Evolutionary conservation across 805 yeast species (phyloP).

Genomic region (Myxozyma neglecta): DNA sequence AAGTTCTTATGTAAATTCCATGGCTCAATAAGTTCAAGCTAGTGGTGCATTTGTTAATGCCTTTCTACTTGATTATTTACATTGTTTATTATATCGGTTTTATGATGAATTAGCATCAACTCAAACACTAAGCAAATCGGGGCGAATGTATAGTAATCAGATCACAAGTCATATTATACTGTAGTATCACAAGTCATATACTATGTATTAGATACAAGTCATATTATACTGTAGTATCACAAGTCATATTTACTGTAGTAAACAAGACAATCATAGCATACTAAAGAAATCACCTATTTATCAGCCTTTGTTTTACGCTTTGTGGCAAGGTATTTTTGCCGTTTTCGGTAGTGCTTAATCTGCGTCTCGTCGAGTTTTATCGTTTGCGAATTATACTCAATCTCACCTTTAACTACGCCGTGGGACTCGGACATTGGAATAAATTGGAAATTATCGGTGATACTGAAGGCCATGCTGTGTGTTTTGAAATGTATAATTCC

Average conservation of each 20-base stretch:
- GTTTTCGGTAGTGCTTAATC: slow-evolving; percentile 16
- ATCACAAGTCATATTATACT: too few species aligned
- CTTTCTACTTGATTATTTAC: too few species aligned
- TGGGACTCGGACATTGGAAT: slow-evolving; percentile 4
- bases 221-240: too few species aligned
- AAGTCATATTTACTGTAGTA: neutral
- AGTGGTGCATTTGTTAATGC: too few species aligned
- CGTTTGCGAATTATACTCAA: slow-evolving; percentile 7
- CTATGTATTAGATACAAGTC: too few species aligned
- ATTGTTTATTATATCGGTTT: too few species aligned
- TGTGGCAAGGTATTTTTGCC: slow-evolving; percentile 5
- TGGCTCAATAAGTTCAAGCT: too few species aligned
- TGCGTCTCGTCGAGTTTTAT: slow-evolving; percentile 17
- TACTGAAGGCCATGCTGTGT: slow-evolving; percentile 19
- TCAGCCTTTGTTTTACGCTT: neutral
- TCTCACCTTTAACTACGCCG: slow-evolving; percentile 20
- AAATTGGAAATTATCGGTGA: slow-evolving; percentile 20
- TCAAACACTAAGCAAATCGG: too few species aligned
- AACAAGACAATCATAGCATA: neutral
- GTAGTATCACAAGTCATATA: too few species aligned
- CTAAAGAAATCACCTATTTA: neutral
- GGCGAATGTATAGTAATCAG: too few species aligned
- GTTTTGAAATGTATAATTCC: slow-evolving; percentile 17
- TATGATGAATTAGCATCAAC: too few species aligned
- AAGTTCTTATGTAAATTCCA: too few species aligned